Evolutionary conservation across 2,329 filamentous ascomycete species (phyloP).

Genomic region (Phyllosticta paracitricarpa): DNA sequence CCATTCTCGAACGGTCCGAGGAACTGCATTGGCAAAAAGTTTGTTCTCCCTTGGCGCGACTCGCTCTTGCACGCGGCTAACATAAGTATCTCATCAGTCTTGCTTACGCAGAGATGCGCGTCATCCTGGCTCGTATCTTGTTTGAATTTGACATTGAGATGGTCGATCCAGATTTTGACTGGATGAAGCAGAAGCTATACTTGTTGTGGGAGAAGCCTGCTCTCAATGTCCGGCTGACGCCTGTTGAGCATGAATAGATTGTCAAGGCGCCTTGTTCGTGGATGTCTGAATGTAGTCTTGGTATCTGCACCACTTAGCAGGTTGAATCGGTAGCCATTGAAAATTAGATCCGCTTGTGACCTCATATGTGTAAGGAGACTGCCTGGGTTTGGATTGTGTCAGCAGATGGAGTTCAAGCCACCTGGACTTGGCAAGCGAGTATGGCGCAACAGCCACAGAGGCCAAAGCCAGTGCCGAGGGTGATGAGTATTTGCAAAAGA

Average conservation of each 20-base stretch:
- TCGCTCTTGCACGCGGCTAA: background rate
- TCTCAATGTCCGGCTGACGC: conserved; percentile 19
- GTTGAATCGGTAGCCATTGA: no score
- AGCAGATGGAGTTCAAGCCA: no score
- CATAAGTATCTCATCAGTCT: conserved; percentile 15
- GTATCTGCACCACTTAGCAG: no score
- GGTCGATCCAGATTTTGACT: conserved; percentile 24
- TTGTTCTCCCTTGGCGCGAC: conserved; percentile 11
- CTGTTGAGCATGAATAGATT: background rate
- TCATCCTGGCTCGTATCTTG: conserved; percentile 31
- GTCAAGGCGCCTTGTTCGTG: no score
- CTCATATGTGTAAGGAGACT: no score
- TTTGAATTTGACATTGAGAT: conserved; percentile 32
- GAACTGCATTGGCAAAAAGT: conserved; percentile 29
- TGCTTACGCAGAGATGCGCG: conserved; percentile 27
- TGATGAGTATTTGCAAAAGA: no score
- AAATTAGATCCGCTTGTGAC: no score
- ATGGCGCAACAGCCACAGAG: no score
- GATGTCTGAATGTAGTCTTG: no score
- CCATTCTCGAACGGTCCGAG: conserved; percentile 28
- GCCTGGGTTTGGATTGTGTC: no score
- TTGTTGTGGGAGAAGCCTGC: conserved; percentile 24
- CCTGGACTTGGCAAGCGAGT: no score
- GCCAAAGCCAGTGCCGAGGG: no score
- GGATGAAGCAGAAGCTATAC: conserved; percentile 26